These are phyloP conservation scores for Sporothrix inflata DNA, from an alignment of 2,329 filamentous ascomycete genomes.

Conservation along the genomic window DNA sequence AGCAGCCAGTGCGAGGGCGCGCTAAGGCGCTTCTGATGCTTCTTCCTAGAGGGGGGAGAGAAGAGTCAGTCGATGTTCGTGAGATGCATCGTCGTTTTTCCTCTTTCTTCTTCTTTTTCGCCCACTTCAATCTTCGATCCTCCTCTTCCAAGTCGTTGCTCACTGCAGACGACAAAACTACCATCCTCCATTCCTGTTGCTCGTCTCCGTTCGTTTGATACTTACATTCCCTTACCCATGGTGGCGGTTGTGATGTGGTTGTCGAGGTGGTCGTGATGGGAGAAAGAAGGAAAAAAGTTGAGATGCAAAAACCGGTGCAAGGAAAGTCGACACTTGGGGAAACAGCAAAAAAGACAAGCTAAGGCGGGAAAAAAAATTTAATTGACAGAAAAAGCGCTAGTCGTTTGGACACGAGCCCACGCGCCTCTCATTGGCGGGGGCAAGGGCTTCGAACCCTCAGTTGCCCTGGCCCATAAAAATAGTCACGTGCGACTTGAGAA, in stretches of 20 bases:
- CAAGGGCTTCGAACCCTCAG: constrained; percentile 25
- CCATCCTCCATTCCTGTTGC: neutral
- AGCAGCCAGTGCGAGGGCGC: constrained; percentile 99
- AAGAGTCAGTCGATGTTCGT: constrained; percentile 17
- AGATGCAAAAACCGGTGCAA: constrained; percentile 1
- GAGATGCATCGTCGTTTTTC: neutral
- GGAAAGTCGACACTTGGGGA: constrained; percentile 20
- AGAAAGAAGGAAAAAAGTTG: constrained; percentile 26
- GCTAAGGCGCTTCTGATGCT: constrained; percentile 99
- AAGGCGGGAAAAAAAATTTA: constrained; percentile 20
- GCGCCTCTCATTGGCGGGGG: constrained; percentile 15
- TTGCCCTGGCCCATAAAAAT: neutral
- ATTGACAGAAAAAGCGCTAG: constrained; percentile 14
- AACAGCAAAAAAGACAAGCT: neutral
- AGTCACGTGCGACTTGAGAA: neutral
- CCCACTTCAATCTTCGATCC: neutral
- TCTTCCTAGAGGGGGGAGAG: constrained; percentile 66
- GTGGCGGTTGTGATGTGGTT: constrained; percentile 45
- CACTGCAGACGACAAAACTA: neutral
- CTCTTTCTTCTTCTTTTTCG: neutral
- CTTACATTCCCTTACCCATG: constrained; percentile 60
- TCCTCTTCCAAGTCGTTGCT: neutral
- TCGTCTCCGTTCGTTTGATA: constrained; percentile 30
- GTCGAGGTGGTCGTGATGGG: constrained; percentile 43
- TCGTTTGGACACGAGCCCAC: neutral